Percentiles rank a stretch among this genome's conserved stretches.
Conservation (phyloP, 371 early-diverging fungal genomes). For the Smittium culicis region DNA sequence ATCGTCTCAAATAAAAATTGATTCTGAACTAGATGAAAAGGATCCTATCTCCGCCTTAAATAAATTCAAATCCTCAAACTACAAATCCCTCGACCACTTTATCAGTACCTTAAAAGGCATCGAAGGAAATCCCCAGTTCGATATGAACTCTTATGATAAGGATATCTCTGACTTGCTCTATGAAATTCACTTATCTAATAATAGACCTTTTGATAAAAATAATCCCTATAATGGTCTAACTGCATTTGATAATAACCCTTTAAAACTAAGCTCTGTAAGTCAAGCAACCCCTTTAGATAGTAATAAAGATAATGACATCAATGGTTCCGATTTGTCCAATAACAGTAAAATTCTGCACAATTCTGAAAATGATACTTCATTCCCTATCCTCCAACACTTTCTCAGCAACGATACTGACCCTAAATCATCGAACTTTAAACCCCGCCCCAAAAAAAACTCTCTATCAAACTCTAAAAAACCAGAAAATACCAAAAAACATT, state of each 20-base stretch:
- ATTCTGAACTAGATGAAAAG: too few relatives aligned
- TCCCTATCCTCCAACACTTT: background rate
- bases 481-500: too few relatives aligned
- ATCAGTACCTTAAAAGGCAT: constrained; percentile 8
- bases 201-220: background rate
- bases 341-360: background rate
- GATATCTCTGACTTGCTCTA: background rate
- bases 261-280: background rate
- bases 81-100: constrained; percentile 20
- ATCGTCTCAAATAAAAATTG: too few relatives aligned
- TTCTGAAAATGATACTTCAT: background rate
- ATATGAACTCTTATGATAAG: background rate
- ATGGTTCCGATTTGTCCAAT: background rate
- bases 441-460: background rate
- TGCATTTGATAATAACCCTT: background rate
- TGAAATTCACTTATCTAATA: background rate
- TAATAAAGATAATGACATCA: background rate
- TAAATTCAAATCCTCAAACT: constrained; percentile 21
- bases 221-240: background rate
- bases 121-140: background rate
- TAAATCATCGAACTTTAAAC: background rate
- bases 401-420: background rate
- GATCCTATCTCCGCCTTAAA: too few relatives aligned
- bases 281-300: too few relatives aligned
- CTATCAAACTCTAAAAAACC: background rate